phyloP scores from a whole-genome alignment of 495 filamentous ascomycete genomes.

The Aspergillus kassunensis region DNA sequence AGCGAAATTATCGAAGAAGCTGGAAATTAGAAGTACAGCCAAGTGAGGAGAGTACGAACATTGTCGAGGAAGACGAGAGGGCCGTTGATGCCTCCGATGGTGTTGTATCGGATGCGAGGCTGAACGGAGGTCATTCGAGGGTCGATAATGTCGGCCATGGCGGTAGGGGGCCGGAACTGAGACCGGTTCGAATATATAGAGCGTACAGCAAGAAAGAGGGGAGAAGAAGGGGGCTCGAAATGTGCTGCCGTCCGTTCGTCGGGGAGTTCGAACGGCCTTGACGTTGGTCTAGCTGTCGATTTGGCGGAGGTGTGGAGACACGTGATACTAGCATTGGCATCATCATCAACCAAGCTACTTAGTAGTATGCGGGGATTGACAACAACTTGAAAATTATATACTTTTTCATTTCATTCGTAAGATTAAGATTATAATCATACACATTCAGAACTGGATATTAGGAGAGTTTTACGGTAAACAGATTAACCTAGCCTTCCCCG shows the following conservation, averaged over 20 bases:
- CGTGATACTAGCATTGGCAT: conserved; percentile 10
- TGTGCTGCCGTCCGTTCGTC: conserved; percentile 1
- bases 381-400: too few relatives aligned
- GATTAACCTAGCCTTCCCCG: background rate
- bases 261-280: background rate
- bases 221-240: conserved; percentile 6
- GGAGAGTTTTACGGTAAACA: background rate
- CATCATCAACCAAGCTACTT: background rate
- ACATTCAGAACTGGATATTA: conserved; percentile 2
- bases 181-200: background rate
- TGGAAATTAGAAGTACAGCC: background rate
- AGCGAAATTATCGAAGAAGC: background rate
- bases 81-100: conserved; percentile 95
- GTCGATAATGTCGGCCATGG: conserved; percentile 63
- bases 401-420: too few relatives aligned
- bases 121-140: conserved; percentile 77
- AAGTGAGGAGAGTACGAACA: conserved; percentile 45
- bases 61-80: conserved; percentile 96
- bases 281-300: conserved; percentile 1
- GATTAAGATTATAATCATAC: conserved; percentile 14
- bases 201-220: background rate
- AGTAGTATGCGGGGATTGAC: background rate
- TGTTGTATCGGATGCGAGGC: conserved; percentile 94
- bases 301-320: conserved; percentile 6
- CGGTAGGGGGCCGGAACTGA: conserved; percentile 15